A percentile compares a stretch with the other conserved stretches of the same genome.
These are phyloP conservation scores for Blyttiomyces sp. DNA, from an alignment of 371 early-diverging fungal genomes.

Conservation along the genomic window DNA sequence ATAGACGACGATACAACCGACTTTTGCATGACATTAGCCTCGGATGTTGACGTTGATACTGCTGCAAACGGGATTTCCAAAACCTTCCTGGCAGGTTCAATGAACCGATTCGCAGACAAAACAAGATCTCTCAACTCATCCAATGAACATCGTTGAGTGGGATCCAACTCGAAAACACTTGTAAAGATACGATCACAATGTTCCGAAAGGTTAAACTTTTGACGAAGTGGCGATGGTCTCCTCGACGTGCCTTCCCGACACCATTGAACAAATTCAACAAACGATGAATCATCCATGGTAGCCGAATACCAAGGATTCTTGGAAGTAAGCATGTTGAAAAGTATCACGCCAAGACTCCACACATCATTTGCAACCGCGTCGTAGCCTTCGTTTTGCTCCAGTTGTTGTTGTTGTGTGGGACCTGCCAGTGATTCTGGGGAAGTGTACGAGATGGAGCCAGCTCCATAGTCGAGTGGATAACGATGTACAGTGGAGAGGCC, in stretches of 20 bases:
- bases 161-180: constrained; percentile 67
- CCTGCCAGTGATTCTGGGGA: constrained; percentile 77
- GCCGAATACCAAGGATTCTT: constrained; percentile 62
- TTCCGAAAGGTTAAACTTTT: constrained; percentile 56
- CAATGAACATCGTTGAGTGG: constrained; percentile 61
- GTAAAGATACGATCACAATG: constrained; percentile 69
- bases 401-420: constrained; percentile 37
- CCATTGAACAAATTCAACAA: constrained; percentile 51
- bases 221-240: constrained; percentile 52
- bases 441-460: constrained; percentile 90
- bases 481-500: constrained; percentile 81
- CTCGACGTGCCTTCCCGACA: constrained; percentile 52
- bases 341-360: constrained; percentile 77
- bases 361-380: constrained; percentile 70
- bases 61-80: neutral
- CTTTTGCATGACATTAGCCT: neutral
- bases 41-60: neutral
- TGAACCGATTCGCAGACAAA: neutral
- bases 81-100: too few species aligned
- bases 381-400: constrained; percentile 37
- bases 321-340: constrained; percentile 72
- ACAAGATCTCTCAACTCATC: constrained; percentile 12
- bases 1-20: neutral
- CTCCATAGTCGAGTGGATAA: constrained; percentile 77
- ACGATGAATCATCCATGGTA: constrained; percentile 7